Conservation (phyloP, 1,284 basidiomycete genomes). For the Mycena citricolor region DNA sequence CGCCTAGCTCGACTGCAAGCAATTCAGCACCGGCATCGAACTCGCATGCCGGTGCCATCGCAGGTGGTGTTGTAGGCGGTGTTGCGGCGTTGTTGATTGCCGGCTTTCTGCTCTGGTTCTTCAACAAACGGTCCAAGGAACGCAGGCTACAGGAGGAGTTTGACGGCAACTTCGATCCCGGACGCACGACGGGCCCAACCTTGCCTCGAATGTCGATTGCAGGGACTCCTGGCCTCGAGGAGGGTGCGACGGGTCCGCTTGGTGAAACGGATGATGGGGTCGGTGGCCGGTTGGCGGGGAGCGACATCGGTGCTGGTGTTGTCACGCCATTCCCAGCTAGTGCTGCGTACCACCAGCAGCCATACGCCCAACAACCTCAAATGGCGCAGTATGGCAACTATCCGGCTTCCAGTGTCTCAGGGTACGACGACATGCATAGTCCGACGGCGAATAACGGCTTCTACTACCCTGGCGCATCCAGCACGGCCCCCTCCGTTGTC, state of each 20-base stretch:
- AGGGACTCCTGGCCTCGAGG: constrained; percentile 20
- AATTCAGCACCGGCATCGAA: too few relatives aligned
- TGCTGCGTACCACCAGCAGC: constrained; percentile 4
- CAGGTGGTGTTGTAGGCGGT: constrained; percentile 44
- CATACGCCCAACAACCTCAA: constrained; percentile 6
- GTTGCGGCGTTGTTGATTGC: constrained; percentile 31
- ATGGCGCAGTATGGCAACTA: constrained; percentile 7
- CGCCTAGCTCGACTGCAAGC: constrained; percentile 15
- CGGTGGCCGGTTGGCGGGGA: constrained; percentile 35
- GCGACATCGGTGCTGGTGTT: constrained; percentile 36
- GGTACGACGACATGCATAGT: constrained; percentile 6
- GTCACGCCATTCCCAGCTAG: constrained; percentile 34
- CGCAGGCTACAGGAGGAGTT: constrained; percentile 29
- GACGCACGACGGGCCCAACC: constrained; percentile 21
- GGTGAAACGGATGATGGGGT: constrained; percentile 38
- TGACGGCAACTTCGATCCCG: constrained; percentile 46
- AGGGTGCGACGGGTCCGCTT: too few relatives aligned
- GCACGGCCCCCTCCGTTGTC: constrained; percentile 5
- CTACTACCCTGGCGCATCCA: constrained; percentile 13
- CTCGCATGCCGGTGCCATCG: constrained; percentile 34
- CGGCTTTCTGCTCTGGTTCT: constrained; percentile 31
- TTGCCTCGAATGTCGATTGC: constrained; percentile 3
- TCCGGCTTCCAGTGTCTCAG: constrained; percentile 1
- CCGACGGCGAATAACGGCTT: constrained; percentile 9
- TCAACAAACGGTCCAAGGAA: constrained; percentile 28